These are phyloP conservation scores for Aspergillus pseudotamarii DNA, from an alignment of 2,329 filamentous ascomycete genomes.

Conservation along the genomic window DNA sequence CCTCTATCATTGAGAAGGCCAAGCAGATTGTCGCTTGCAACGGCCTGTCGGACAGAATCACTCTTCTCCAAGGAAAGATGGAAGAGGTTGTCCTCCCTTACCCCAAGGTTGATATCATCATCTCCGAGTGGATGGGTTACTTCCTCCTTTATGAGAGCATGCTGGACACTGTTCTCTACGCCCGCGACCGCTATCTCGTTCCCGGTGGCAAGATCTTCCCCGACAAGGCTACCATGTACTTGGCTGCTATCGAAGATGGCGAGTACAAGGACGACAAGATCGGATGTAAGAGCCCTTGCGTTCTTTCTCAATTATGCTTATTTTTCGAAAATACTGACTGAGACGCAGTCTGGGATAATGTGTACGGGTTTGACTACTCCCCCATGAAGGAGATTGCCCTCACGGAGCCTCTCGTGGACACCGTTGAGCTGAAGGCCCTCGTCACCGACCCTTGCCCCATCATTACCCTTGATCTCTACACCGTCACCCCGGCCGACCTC, in stretches of 20 bases:
- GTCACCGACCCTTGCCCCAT: slow-evolving; percentile 87
- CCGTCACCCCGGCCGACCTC: slow-evolving; percentile 78
- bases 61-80: slow-evolving; percentile 98
- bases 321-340: slow-evolving; percentile 26
- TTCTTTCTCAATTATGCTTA: background rate
- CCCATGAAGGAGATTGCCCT: slow-evolving; percentile 92
- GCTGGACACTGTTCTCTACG: slow-evolving; percentile 97
- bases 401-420: slow-evolving; percentile 95
- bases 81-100: slow-evolving; percentile 94
- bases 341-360: slow-evolving; percentile 90
- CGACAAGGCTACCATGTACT: slow-evolving; percentile 96
- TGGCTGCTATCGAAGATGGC: slow-evolving; percentile 96
- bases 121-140: slow-evolving; percentile 99
- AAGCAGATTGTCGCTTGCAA: slow-evolving; percentile 91
- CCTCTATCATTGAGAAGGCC: slow-evolving; percentile 98
- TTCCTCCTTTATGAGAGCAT: slow-evolving; percentile 98
- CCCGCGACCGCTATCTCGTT: slow-evolving; percentile 85
- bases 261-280: slow-evolving; percentile 99
- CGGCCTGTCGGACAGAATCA: slow-evolving; percentile 93
- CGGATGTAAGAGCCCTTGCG: slow-evolving; percentile 70
- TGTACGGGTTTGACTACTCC: slow-evolving; percentile 96
- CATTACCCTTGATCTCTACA: slow-evolving; percentile 91
- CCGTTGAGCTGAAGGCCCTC: slow-evolving; percentile 94
- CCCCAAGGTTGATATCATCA: slow-evolving; percentile 97
- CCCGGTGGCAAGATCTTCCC: slow-evolving; percentile 94